These are phyloP conservation scores for Cystoderma amianthinum DNA, from an alignment of 768 basidiomycete species.

Conservation along the genomic window DNA sequence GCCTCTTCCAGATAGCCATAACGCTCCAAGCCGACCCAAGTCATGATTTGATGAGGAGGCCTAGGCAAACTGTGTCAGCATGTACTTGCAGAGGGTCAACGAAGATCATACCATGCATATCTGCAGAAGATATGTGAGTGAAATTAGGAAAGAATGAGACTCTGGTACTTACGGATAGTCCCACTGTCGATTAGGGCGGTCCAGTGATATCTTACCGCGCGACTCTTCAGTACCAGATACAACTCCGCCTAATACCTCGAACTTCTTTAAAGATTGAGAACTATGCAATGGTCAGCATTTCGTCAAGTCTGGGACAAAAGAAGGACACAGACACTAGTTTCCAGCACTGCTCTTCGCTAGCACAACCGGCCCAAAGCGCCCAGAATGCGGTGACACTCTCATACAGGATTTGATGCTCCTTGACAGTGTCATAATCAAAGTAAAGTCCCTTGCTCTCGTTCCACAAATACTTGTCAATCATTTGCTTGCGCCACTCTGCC, in stretches of 20 bases:
- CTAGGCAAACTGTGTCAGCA: constrained; percentile 25
- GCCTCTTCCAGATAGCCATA: constrained; percentile 95
- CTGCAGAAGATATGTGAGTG: constrained; percentile 6
- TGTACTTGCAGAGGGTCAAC: too few species aligned
- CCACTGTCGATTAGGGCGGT: constrained; percentile 98
- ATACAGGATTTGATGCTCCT: constrained; percentile 88
- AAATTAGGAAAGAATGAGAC: background rate
- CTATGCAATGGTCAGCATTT: constrained; percentile 37
- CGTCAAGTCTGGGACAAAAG: constrained; percentile 1
- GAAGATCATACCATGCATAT: too few species aligned
- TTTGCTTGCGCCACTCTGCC: constrained; percentile 73
- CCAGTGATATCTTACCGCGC: constrained; percentile 90
- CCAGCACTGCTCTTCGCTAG: constrained; percentile 92
- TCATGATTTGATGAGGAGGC: constrained; percentile 99
- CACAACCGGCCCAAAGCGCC: constrained; percentile 96
- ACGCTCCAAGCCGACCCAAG: constrained; percentile 94
- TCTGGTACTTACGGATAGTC: constrained; percentile 93
- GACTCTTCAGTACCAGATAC: constrained; percentile 97
- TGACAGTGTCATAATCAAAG: constrained; percentile 93
- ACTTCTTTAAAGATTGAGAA: constrained; percentile 84
- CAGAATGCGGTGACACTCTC: constrained; percentile 97
- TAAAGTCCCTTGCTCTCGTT: constrained; percentile 92
- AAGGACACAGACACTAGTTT: constrained; percentile 72
- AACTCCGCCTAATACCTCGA: constrained; percentile 92
- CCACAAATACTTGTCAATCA: constrained; percentile 95